Percentiles rank a stretch among this genome's conserved stretches.
Conservation (phyloP, 116 monocot genomes). For the Dioscorea cayenensis region DNA sequence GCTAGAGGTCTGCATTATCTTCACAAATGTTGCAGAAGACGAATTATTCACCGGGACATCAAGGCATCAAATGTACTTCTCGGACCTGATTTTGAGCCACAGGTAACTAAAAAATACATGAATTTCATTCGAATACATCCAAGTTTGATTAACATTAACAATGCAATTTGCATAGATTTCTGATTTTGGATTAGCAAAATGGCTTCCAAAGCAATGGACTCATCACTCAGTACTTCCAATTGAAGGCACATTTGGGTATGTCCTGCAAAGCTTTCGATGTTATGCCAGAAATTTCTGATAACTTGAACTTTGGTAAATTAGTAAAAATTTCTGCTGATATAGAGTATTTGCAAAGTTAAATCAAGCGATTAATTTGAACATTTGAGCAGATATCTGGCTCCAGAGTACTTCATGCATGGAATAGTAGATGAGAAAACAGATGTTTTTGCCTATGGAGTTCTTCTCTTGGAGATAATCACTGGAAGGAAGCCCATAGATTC, state of each 20-base stretch:
- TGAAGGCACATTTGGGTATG: constrained; percentile 90
- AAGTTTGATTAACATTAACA: no score
- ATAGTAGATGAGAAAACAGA: constrained; percentile 90
- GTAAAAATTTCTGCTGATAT: no score
- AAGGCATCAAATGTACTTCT: constrained; percentile 91
- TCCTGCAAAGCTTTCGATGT: no score
- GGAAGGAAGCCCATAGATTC: constrained; percentile 74
- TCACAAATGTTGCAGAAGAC: constrained; percentile 63
- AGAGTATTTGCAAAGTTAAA: no score
- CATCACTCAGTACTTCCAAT: constrained; percentile 66
- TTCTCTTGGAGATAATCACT: constrained; percentile 72
- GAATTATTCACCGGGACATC: constrained; percentile 83
- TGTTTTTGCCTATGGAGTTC: constrained; percentile 78
- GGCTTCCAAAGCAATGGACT: constrained; percentile 82
- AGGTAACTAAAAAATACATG: constrained; percentile 23
- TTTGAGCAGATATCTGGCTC: constrained; percentile 62
- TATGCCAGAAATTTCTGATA: no score
- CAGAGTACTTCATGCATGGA: constrained; percentile 91
- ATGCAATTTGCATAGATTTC: constrained; percentile 42
- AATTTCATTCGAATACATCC: no score
- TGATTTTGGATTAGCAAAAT: constrained; percentile 89
- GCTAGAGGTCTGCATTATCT: constrained; percentile 83
- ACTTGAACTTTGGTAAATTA: no score
- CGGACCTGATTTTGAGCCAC: constrained; percentile 61
- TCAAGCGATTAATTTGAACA: no score